Evolutionary conservation across 495 filamentous ascomycete species (phyloP).

Genomic region (Neurospora hispaniola): DNA sequence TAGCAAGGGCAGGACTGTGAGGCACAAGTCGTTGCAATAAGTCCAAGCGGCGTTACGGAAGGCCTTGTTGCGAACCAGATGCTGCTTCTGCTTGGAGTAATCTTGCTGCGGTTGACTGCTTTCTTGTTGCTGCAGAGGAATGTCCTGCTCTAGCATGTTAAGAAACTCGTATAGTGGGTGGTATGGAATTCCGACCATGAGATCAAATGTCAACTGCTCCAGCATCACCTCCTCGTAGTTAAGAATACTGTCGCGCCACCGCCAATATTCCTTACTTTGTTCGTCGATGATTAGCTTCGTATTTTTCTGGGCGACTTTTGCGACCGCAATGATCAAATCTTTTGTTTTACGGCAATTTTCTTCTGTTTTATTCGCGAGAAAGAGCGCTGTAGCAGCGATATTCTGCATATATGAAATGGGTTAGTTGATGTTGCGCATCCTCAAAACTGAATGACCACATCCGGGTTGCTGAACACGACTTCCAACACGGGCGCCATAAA

Average conservation of each 20-base stretch:
- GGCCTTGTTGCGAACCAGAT: slow-evolving; percentile 56
- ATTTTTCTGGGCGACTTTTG: slow-evolving; percentile 91
- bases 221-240: slow-evolving; percentile 84
- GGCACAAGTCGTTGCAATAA: slow-evolving; percentile 79
- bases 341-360: slow-evolving; percentile 91
- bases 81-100: background rate
- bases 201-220: slow-evolving; percentile 87
- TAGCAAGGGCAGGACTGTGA: slow-evolving; percentile 77
- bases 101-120: background rate
- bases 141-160: slow-evolving; percentile 40
- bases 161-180: slow-evolving; percentile 69
- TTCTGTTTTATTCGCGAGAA: slow-evolving; percentile 92
- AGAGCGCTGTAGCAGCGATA: slow-evolving; percentile 80
- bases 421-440: background rate
- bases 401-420: slow-evolving; percentile 31
- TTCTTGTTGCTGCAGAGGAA: background rate
- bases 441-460: background rate
- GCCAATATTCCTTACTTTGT: slow-evolving; percentile 93
- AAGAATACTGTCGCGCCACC: slow-evolving; percentile 87
- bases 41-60: slow-evolving; percentile 81
- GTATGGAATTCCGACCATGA: slow-evolving; percentile 79
- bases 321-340: slow-evolving; percentile 83
- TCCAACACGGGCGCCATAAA: background rate
- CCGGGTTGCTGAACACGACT: background rate
- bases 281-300: slow-evolving; percentile 78